Percentiles rank a stretch among this genome's conserved stretches.
These are phyloP conservation scores for Paecilomyces sp. DNA, from an alignment of 2,329 filamentous ascomycete genomes.

Conservation along the genomic window DNA sequence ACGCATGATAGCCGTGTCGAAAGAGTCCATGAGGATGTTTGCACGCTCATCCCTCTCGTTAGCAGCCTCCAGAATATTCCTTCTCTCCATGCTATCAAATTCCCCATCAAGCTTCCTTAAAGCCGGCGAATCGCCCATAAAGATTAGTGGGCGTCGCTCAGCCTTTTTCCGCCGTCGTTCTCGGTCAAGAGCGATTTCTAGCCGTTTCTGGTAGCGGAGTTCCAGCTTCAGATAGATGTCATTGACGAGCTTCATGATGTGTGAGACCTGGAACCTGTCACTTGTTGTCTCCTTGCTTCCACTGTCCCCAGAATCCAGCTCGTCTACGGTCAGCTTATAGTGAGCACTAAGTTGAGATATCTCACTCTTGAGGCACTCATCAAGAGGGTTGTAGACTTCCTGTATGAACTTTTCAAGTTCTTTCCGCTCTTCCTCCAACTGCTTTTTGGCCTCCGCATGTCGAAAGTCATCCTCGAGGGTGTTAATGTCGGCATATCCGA, in stretches of 20 bases:
- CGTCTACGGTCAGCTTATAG: constrained; percentile 37
- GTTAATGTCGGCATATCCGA: constrained; percentile 52
- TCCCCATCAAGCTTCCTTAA: constrained; percentile 44
- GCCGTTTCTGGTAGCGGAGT: constrained; percentile 42
- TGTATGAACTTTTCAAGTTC: constrained; percentile 46
- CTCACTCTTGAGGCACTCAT: constrained; percentile 42
- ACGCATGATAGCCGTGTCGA: constrained; percentile 45
- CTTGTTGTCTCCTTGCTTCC: constrained; percentile 21
- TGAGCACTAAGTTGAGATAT: constrained; percentile 42
- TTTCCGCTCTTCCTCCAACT: constrained; percentile 46
- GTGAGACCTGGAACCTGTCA: constrained; percentile 29
- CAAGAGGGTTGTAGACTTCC: constrained; percentile 45
- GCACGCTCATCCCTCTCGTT: constrained; percentile 43
- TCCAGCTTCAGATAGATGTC: constrained; percentile 43
- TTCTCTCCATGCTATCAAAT: constrained; percentile 46
- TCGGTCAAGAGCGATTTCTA: constrained; percentile 45
- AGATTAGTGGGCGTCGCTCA: constrained; percentile 45
- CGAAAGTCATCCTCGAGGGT: constrained; percentile 50
- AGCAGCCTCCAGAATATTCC: constrained; percentile 42
- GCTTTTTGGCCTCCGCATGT: constrained; percentile 43
- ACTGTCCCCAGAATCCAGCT: constrained; percentile 34
- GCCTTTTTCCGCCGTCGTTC: constrained; percentile 50
- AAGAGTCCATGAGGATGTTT: constrained; percentile 43
- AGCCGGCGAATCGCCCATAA: constrained; percentile 44
- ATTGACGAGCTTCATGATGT: constrained; percentile 40